A percentile compares a stretch with the other conserved stretches of the same genome.
These are phyloP conservation scores for Adansonia rubrostipa DNA, from an alignment of 441 rosid genomes.

Conservation along the genomic window DNA sequence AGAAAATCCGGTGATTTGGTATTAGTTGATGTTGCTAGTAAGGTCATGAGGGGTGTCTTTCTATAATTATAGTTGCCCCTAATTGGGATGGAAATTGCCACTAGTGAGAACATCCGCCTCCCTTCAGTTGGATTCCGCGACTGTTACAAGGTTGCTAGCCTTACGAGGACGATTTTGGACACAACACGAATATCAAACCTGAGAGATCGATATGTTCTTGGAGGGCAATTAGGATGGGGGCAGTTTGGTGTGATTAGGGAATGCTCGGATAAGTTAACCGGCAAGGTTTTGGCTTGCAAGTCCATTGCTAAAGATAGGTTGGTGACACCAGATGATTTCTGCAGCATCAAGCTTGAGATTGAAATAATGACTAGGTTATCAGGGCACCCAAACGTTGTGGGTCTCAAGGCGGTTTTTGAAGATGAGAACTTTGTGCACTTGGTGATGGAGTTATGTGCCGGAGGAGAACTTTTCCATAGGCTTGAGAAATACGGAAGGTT, in stretches of 20 bases:
- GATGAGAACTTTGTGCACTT: slow-evolving; percentile 78
- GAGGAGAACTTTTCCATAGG: slow-evolving; percentile 78
- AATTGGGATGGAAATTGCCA: slow-evolving; percentile 57
- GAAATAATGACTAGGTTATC: slow-evolving; percentile 76
- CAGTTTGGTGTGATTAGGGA: slow-evolving; percentile 77
- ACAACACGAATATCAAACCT: slow-evolving; percentile 55
- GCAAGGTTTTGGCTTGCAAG: slow-evolving; percentile 79
- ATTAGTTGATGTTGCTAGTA: slow-evolving; percentile 9
- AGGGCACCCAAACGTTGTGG: slow-evolving; percentile 81
- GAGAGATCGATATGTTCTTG: slow-evolving; percentile 62
- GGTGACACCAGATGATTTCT: slow-evolving; percentile 56
- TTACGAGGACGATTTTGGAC: slow-evolving; percentile 55
- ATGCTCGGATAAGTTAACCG: slow-evolving; percentile 66
- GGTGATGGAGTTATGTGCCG: slow-evolving; percentile 82
- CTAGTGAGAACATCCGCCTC: slow-evolving; percentile 32
- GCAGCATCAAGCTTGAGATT: slow-evolving; percentile 74
- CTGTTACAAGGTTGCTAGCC: slow-evolving; percentile 55
- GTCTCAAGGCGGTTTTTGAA: slow-evolving; percentile 83
- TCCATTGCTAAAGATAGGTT: slow-evolving; percentile 78
- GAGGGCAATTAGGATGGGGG: slow-evolving; percentile 79
- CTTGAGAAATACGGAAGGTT: slow-evolving; percentile 74
- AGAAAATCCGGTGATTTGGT: slow-evolving; percentile 23
- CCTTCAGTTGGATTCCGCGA: slow-evolving; percentile 42
- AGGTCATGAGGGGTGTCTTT: slow-evolving; percentile 24
- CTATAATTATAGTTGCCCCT: slow-evolving; percentile 21